Evolutionary conservation across 2,329 filamentous ascomycete species (phyloP).

Genomic region (Talaromyces sp.): DNA sequence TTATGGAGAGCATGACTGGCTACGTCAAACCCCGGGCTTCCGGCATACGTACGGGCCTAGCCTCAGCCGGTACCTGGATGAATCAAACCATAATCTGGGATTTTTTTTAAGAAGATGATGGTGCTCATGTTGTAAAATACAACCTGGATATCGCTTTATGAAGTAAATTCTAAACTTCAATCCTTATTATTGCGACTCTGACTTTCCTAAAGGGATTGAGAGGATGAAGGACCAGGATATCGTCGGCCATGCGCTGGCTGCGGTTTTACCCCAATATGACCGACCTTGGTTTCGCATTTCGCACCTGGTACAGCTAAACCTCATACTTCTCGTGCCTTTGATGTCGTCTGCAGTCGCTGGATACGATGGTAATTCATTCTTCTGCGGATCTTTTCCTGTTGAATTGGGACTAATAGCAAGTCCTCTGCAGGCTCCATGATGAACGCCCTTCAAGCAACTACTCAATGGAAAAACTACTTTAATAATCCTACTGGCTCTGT

Average conservation of each 20-base stretch:
- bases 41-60: background rate
- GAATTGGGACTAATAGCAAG: background rate
- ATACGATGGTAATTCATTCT: constrained; percentile 36
- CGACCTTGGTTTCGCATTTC: constrained; percentile 38
- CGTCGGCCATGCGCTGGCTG: constrained; percentile 20
- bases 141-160: background rate
- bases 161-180: background rate
- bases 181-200: background rate
- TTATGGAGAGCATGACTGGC: background rate
- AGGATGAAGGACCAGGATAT: constrained; percentile 7
- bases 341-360: constrained; percentile 39
- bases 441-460: constrained; percentile 41
- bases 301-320: constrained; percentile 41
- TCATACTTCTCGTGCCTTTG: constrained; percentile 39
- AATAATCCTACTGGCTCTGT: constrained; percentile 33
- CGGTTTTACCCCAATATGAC: constrained; percentile 36
- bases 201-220: background rate
- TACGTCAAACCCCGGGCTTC: background rate
- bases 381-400: background rate
- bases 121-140: background rate
- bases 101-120: background rate
- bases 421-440: constrained; percentile 31
- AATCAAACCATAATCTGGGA: background rate
- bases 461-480: constrained; percentile 39
- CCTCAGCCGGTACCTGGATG: background rate